phyloP scores from a whole-genome alignment of 2,329 filamentous ascomycete genomes.

The Diplocarpon rosae region DNA sequence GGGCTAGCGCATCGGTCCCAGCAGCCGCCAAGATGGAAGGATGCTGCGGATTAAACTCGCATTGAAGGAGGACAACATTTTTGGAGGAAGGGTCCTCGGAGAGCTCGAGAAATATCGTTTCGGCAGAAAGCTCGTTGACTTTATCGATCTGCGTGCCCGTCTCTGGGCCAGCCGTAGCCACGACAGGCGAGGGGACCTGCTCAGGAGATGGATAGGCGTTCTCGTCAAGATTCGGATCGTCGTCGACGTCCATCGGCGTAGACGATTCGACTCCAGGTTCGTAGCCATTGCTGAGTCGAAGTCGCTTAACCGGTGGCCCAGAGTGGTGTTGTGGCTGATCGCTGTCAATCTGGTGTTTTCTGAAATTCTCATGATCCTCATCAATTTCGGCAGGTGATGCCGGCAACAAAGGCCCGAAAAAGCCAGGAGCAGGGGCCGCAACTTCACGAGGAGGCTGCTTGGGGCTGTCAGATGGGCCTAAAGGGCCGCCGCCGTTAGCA shows the following conservation, averaged over 20 bases:
- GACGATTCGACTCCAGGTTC: conserved; percentile 41
- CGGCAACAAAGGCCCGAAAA: conserved; percentile 27
- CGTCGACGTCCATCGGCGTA: conserved; percentile 49
- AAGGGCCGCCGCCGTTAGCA: not conserved
- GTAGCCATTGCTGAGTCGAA: conserved; percentile 50
- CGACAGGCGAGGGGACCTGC: conserved; percentile 38
- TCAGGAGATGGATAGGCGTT: conserved; percentile 55
- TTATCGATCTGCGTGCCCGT: conserved; percentile 55
- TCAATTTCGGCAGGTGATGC: conserved; percentile 18
- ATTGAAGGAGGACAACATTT: conserved; percentile 52
- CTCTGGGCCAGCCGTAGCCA: conserved; percentile 50
- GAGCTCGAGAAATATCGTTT: conserved; percentile 51
- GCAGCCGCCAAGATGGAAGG: conserved; percentile 55
- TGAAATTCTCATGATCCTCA: conserved; percentile 24
- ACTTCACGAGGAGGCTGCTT: conserved; percentile 11
- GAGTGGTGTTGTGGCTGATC: conserved; percentile 36
- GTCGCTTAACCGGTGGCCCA: conserved; percentile 46
- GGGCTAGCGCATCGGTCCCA: conserved; percentile 60
- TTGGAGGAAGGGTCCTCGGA: conserved; percentile 32
- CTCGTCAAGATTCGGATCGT: conserved; percentile 35
- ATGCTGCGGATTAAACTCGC: conserved; percentile 57
- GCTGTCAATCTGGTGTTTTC: conserved; percentile 25
- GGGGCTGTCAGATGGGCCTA: conserved; percentile 2
- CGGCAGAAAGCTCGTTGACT: conserved; percentile 46
- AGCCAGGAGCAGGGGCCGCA: conserved; percentile 16